These are phyloP conservation scores for Pichia californica DNA, from an alignment of 805 yeast genomes.

Conservation along the genomic window DNA sequence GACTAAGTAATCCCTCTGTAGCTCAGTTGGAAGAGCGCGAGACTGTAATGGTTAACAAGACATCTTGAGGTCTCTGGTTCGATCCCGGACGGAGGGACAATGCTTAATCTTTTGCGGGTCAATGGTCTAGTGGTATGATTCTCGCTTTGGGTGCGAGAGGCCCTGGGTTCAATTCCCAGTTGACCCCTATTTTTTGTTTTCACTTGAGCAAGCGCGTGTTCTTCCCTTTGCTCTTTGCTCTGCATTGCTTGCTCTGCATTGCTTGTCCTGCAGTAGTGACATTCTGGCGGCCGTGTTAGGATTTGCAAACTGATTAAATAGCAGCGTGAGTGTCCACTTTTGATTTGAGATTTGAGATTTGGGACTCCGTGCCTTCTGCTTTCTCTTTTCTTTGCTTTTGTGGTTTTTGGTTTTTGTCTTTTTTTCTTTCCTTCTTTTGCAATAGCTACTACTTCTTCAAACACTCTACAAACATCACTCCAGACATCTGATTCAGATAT, in stretches of 20 bases:
- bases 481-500: too few species aligned
- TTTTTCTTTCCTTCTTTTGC: not conserved
- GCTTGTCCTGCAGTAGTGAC: too few species aligned
- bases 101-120: slow-evolving; percentile 12
- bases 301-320: too few species aligned
- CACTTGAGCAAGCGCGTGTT: too few species aligned
- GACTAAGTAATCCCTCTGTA: slow-evolving; percentile 17
- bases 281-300: too few species aligned
- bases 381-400: too few species aligned
- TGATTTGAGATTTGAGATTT: too few species aligned
- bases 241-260: too few species aligned
- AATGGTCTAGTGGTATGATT: slow-evolving; percentile 53
- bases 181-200: slow-evolving; percentile 20
- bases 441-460: not conserved
- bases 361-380: too few species aligned
- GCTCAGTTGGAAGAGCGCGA: slow-evolving; percentile 21
- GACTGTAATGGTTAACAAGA: slow-evolving; percentile 16
- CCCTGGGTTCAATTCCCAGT: slow-evolving; percentile 51
- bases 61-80: slow-evolving; percentile 19
- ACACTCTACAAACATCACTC: not conserved
- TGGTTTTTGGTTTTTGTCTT: too few species aligned
- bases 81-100: slow-evolving; percentile 17
- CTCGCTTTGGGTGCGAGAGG: slow-evolving; percentile 53
- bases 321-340: too few species aligned
- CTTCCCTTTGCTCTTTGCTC: too few species aligned